Evolutionary conservation across 2,329 filamentous ascomycete genomes (phyloP).

Genomic region (Phoma sp.): DNA sequence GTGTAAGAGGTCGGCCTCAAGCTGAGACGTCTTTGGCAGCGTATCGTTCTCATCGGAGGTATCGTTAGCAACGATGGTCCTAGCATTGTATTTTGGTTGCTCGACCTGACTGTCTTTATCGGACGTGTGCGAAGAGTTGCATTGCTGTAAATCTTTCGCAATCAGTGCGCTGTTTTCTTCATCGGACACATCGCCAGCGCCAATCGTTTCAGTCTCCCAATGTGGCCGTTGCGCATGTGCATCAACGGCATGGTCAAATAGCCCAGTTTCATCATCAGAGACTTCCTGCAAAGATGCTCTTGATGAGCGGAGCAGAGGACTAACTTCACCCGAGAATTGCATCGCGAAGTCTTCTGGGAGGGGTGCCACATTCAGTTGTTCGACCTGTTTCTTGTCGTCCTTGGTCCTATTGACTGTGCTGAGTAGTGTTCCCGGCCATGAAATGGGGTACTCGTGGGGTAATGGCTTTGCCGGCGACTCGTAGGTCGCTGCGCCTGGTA

Average conservation of each 20-base stretch:
- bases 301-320: slow-evolving; percentile 30
- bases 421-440: slow-evolving; percentile 2
- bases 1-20: not conserved
- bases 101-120: not conserved
- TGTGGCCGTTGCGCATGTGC: slow-evolving; percentile 1
- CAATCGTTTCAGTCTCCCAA: slow-evolving; percentile 31
- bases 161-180: not conserved
- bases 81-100: not conserved
- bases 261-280: slow-evolving; percentile 6
- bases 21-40: not conserved
- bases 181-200: slow-evolving; percentile 30
- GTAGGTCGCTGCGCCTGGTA: not conserved
- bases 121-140: not conserved
- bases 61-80: not conserved
- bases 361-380: slow-evolving; percentile 12
- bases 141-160: not conserved
- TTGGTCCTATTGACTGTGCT: not conserved
- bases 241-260: not conserved
- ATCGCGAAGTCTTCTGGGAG: not conserved
- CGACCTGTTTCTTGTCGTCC: not conserved
- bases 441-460: not conserved
- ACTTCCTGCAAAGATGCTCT: slow-evolving; percentile 14
- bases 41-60: not conserved
- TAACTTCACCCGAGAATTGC: slow-evolving; percentile 20
- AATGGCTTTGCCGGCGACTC: not conserved